Percentiles rank a stretch among this genome's conserved stretches.
phyloP scores from a whole-genome alignment of 345 rosid species.

The Sonneratia alba region DNA sequence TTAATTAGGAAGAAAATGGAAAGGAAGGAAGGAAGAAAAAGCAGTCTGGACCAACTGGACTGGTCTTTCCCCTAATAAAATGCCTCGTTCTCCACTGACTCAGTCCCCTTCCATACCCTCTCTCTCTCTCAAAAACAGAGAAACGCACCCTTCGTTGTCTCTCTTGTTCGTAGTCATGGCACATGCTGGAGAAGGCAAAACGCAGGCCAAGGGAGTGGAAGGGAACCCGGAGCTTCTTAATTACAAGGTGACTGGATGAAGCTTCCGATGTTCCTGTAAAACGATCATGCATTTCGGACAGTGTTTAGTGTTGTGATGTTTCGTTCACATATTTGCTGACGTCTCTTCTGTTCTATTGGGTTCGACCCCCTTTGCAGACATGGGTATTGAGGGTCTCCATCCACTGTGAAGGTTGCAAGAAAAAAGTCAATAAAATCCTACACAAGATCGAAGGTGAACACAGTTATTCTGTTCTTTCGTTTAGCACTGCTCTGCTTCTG shows the following conservation, averaged over 20 bases:
- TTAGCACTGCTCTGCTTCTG: neutral
- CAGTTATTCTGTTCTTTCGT: neutral
- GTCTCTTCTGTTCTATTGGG: neutral
- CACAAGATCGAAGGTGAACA: slow-evolving; percentile 8
- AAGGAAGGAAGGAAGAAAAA: too few relatives aligned
- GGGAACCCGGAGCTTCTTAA: slow-evolving; percentile 3
- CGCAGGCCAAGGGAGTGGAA: slow-evolving; percentile 3
- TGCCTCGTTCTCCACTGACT: too few relatives aligned
- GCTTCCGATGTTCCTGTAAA: neutral
- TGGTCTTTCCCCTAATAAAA: too few relatives aligned
- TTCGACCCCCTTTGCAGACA: slow-evolving; percentile 8
- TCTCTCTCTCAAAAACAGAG: neutral
- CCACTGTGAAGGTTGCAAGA: slow-evolving; percentile 20
- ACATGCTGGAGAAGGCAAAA: slow-evolving; percentile 4
- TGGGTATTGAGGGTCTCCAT: slow-evolving; percentile 15
- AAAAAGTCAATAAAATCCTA: slow-evolving; percentile 15
- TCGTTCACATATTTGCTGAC: neutral
- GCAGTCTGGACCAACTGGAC: too few relatives aligned
- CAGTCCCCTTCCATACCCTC: neutral
- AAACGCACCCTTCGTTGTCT: neutral
- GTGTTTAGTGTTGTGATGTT: neutral
- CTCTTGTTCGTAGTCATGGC: slow-evolving; percentile 3
- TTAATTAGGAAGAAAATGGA: too few relatives aligned
- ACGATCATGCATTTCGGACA: neutral
- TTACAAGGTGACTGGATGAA: slow-evolving; percentile 1